A percentile compares a stretch with the other conserved stretches of the same genome.
Evolutionary conservation across 2,329 filamentous ascomycete genomes (phyloP).

Genomic region (Macrophomina tecta): DNA sequence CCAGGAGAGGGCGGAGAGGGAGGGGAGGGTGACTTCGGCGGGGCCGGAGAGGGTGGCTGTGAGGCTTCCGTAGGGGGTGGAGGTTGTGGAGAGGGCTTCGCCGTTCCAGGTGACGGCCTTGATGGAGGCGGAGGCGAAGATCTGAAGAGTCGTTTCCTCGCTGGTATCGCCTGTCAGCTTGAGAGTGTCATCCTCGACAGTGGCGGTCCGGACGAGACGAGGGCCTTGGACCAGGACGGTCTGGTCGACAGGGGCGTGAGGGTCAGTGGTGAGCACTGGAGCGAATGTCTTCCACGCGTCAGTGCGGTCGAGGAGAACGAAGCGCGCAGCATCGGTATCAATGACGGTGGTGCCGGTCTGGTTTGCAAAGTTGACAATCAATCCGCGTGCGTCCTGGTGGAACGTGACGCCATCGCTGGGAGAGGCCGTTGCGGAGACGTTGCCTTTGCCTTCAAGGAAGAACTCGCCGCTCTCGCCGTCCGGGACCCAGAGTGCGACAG

Average conservation of each 20-base stretch:
- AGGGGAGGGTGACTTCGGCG: constrained; percentile 44
- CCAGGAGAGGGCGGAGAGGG: constrained; percentile 49
- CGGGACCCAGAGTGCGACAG: constrained; percentile 48
- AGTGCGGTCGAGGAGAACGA: constrained; percentile 45
- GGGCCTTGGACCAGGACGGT: constrained; percentile 49
- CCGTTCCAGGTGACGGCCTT: constrained; percentile 48
- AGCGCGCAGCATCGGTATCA: constrained; percentile 45
- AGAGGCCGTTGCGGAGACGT: constrained; percentile 46
- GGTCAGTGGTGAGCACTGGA: constrained; percentile 46
- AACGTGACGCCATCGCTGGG: constrained; percentile 50
- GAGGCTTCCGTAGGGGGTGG: constrained; percentile 45
- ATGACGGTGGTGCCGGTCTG: constrained; percentile 42
- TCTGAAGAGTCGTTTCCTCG: constrained; percentile 44
- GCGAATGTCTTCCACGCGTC: constrained; percentile 48
- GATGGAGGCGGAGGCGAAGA: constrained; percentile 42
- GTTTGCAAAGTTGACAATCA: constrained; percentile 41
- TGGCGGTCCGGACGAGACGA: constrained; percentile 46
- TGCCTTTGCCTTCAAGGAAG: constrained; percentile 46
- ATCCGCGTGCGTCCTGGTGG: constrained; percentile 46
- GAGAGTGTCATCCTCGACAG: constrained; percentile 34
- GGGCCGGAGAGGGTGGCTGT: constrained; percentile 39
- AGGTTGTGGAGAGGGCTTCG: constrained; percentile 37
- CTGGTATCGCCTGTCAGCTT: constrained; percentile 44
- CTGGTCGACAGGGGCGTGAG: constrained; percentile 46
- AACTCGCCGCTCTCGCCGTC: constrained; percentile 50